Base-by-base conservation (phyloP, 371 early-diverging fungal species). In the Mortierella sp. region DNA sequence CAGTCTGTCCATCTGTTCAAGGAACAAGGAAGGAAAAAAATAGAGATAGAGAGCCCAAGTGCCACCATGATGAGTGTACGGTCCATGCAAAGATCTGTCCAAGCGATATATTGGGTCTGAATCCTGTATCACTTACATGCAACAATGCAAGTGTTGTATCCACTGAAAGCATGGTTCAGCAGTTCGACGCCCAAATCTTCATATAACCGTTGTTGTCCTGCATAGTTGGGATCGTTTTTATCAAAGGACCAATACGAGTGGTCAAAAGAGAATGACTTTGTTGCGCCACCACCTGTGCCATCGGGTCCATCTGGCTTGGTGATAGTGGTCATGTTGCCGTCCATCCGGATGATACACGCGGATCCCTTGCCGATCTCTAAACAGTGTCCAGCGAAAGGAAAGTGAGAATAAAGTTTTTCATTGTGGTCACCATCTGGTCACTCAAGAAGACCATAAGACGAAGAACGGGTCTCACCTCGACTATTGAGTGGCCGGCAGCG, bases 61-160 rank as follows among this genome's bases (percentile, higher is more conserved):
- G 34, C 10, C 10, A 10, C 10, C 34, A 34, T 34, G 34, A 10
- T 34, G 34, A 34, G 34, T 34, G 7, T 34, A 10, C 34, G 10
- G 34, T 10, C 34, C 34, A 7, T 34, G 7, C 34, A 34, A 34
- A 7, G 34, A 34, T 34, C n/a, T 34, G 10, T 34, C 34, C 34
- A 4, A 10, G 34, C 34, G 4, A 34, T 34, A 7, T 34, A 4
- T 10, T 10, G 34, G 16, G 34, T 8, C 8, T 31, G 53, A 12
- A 37, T 19, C 39, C 21, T 29, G 10, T 25, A 22, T n/a, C 3
- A 67, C 73, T 79, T 85, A 90, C 89, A 95, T 31, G 95, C 96
- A 72, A 95, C 91, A 41, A 95, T 92, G 82, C 93, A 93, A 49
- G 91, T 90, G 71, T 95, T 93, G 79, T 95, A 95, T 27, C 95